Base-by-base conservation (phyloP, 2,329 filamentous ascomycete genomes). In the Coniochaeta prunicola region DNA sequence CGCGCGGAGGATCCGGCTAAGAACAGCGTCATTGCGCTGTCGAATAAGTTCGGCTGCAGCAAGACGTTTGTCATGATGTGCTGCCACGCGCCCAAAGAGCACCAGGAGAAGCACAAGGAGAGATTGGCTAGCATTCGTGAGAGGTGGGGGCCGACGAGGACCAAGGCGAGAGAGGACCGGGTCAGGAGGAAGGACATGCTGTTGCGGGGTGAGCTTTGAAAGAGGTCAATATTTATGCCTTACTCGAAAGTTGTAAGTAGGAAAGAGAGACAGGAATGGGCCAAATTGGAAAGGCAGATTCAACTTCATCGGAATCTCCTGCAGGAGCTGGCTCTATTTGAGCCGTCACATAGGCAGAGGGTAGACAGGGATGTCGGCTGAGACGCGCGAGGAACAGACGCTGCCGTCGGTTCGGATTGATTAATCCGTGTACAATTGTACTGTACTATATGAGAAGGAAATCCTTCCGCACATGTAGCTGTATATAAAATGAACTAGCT, bases 41-140 rank as follows among this genome's bases (percentile, higher is more conserved):
- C 84, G 5, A 69, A 71, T 58, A 80, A 80, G 68, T 87, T 80
- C 69, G 70, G 78, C 57, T 86, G 84, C 76, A 79, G 77, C 36
- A 71, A 74, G 19, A 67, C 80, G 53, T 87, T 87, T 65, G 76
- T 87, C 60, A 79, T 80, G 69, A 82, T 85, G 72, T 83, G 80
- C 66, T 79, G 78, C 67, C 74, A 78, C 58, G 75, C 82, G 24
- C 72, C 76, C 36, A 61, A 64, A 6, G 77, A 78, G 66, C 80
- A 86, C 71, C 71, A 74, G 61, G 69, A 76, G 58, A 74, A 70
- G 63, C 70, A 82, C 58, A 70, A 70, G 66, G 73, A 69, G 59
- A 76, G 77, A 69, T 61, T 77, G 61, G 78, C 81, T 59, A 74
- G 75, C 36, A 75, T 79, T 60, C 77, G 78, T 73, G 73, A 74